Conservation (phyloP, 805 yeast genomes). For the Zygoascus biomembranicola region DNA sequence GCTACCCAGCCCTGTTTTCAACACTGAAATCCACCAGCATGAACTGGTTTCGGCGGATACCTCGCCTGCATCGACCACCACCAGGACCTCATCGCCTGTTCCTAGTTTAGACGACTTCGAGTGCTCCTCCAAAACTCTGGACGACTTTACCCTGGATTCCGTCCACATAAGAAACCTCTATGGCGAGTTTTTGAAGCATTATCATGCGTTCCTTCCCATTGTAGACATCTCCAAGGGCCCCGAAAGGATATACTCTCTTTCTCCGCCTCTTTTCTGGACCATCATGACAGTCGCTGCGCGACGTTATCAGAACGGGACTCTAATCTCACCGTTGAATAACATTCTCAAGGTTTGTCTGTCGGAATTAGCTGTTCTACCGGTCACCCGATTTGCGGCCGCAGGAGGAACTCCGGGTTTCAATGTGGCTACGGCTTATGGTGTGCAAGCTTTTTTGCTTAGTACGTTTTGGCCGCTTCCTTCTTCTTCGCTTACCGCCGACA, state of each 20-base stretch:
- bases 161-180: slow-evolving; percentile 56
- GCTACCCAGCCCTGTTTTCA: slow-evolving; percentile 7
- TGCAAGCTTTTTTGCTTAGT: slow-evolving; percentile 82
- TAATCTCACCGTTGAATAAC: slow-evolving; percentile 59
- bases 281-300: slow-evolving; percentile 79
- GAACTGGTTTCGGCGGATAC: not conserved
- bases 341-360: slow-evolving; percentile 69
- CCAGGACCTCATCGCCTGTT: slow-evolving; percentile 1
- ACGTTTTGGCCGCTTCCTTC: slow-evolving; percentile 96
- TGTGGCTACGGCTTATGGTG: slow-evolving; percentile 86
- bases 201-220: slow-evolving; percentile 82
- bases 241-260: slow-evolving; percentile 64
- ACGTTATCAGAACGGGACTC: slow-evolving; percentile 37
- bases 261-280: slow-evolving; percentile 93
- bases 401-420: slow-evolving; percentile 57
- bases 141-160: slow-evolving; percentile 54
- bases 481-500: slow-evolving; percentile 88
- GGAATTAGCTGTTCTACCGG: slow-evolving; percentile 84
- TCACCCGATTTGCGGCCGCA: slow-evolving; percentile 59
- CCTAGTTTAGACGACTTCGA: slow-evolving; percentile 5
- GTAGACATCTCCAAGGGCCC: slow-evolving; percentile 79
- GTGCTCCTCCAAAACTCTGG: slow-evolving; percentile 53
- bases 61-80: slow-evolving; percentile 2
- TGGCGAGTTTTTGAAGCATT: slow-evolving; percentile 61
- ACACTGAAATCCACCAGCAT: not conserved